phyloP scores from a whole-genome alignment of 768 basidiomycete genomes.

The Collybia nuda region DNA sequence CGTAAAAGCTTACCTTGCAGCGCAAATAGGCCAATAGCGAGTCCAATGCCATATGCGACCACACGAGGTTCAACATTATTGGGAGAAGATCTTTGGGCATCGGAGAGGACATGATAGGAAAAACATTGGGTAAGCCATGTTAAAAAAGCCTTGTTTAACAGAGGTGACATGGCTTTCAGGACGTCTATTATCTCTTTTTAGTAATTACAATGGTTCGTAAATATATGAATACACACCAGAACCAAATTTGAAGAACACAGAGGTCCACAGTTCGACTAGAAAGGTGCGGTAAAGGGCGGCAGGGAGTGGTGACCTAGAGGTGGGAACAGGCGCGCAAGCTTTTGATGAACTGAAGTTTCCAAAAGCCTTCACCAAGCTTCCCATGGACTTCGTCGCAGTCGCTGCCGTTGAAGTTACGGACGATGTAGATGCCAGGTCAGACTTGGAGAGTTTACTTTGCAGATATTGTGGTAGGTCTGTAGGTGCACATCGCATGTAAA shows the following conservation, averaged over 20 bases:
- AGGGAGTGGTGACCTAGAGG: no score
- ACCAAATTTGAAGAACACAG: slow-evolving; percentile 47
- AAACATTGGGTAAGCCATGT: slow-evolving; percentile 56
- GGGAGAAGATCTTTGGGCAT: slow-evolving; percentile 31
- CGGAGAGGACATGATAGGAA: slow-evolving; percentile 32
- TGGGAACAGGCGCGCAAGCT: no score
- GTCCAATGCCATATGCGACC: slow-evolving; percentile 61
- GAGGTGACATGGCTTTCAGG: slow-evolving; percentile 50
- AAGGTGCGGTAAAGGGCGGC: slow-evolving; percentile 42
- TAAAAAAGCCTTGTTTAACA: slow-evolving; percentile 58
- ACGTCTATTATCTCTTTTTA: slow-evolving; percentile 28
- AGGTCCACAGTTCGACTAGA: slow-evolving; percentile 41
- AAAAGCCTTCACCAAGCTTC: no score
- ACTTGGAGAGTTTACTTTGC: slow-evolving; percentile 14
- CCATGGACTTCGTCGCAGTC: neutral
- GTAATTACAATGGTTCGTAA: slow-evolving; percentile 4
- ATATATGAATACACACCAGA: slow-evolving; percentile 27
- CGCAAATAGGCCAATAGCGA: slow-evolving; percentile 54
- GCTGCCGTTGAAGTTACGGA: neutral
- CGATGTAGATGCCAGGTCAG: neutral
- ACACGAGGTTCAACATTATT: slow-evolving; percentile 38
- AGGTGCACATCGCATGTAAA: slow-evolving; percentile 50
- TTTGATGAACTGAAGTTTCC: no score
- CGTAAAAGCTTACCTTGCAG: slow-evolving; percentile 51
- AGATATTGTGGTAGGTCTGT: slow-evolving; percentile 39